Conservation (phyloP, 768 basidiomycete species). For the Hemileccinum impolitum region DNA sequence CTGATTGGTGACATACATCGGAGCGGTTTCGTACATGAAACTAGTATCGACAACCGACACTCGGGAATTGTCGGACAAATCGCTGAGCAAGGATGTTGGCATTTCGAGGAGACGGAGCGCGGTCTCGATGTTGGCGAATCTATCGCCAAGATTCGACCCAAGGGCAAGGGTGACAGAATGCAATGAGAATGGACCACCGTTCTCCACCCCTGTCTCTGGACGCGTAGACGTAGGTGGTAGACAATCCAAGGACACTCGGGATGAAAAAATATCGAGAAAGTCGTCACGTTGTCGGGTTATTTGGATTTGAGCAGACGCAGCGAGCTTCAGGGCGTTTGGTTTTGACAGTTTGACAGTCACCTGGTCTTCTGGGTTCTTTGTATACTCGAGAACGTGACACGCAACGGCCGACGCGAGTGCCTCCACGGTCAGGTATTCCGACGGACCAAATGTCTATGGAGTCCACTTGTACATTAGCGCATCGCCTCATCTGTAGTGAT, state of each 20-base stretch:
- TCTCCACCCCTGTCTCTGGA: not conserved
- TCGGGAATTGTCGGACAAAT: slow-evolving; percentile 20
- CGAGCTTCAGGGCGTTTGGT: slow-evolving; percentile 66
- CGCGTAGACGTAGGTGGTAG: not conserved
- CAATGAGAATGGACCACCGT: not conserved
- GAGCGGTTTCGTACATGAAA: slow-evolving; percentile 88
- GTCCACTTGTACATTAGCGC: not conserved
- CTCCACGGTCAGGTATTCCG: slow-evolving; percentile 65
- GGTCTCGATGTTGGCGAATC: slow-evolving; percentile 74
- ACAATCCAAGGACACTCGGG: not conserved
- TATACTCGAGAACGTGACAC: slow-evolving; percentile 37
- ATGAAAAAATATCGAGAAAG: slow-evolving; percentile 25
- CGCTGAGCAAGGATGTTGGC: slow-evolving; percentile 32
- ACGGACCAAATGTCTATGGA: slow-evolving; percentile 43
- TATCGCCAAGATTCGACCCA: slow-evolving; percentile 89
- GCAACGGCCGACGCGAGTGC: slow-evolving; percentile 61
- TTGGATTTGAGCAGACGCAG: slow-evolving; percentile 60
- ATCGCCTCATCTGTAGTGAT: not conserved
- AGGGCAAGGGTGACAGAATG: slow-evolving; percentile 67
- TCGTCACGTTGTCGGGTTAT: slow-evolving; percentile 46
- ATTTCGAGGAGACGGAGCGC: slow-evolving; percentile 71
- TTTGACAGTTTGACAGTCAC: slow-evolving; percentile 65
- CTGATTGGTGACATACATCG: slow-evolving; percentile 96
- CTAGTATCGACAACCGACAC: slow-evolving; percentile 68
- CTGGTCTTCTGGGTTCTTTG: slow-evolving; percentile 14